phyloP scores from a whole-genome alignment of 106 monocot genomes.

The Hemerocallis citrina region DNA sequence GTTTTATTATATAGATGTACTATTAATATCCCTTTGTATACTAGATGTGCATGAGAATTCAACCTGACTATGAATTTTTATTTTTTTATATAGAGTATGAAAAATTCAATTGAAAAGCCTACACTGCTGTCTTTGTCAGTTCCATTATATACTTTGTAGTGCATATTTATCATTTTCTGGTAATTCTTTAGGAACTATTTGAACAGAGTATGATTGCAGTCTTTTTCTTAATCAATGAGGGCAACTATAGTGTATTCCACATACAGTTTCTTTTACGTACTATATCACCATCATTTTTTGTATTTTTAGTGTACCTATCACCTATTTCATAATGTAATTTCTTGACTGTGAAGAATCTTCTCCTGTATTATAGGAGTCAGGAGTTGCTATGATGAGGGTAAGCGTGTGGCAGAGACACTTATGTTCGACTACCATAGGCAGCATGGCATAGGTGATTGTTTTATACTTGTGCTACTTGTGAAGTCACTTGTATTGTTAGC shows the following conservation, averaged over 20 bases:
- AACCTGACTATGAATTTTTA: not conserved
- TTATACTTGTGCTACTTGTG: too few species aligned
- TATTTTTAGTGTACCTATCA: not conserved
- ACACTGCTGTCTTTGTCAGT: too few species aligned
- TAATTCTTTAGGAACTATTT: too few species aligned
- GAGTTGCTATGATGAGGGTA: conserved; percentile 45
- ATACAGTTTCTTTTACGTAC: too few species aligned
- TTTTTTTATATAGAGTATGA: not conserved
- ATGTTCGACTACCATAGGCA: conserved; percentile 45
- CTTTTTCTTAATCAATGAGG: too few species aligned
- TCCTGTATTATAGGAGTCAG: conserved; percentile 18
- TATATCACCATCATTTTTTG: too few species aligned
- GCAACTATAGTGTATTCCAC: too few species aligned
- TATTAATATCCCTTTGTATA: not conserved
- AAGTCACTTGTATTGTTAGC: not conserved
- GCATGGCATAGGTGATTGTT: conserved; percentile 31
- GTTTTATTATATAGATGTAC: too few species aligned
- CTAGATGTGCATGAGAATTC: not conserved
- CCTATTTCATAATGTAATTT: not conserved
- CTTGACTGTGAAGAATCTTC: not conserved
- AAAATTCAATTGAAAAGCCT: too few species aligned
- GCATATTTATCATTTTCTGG: too few species aligned
- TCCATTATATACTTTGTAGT: too few species aligned
- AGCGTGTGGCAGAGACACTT: conserved; percentile 37
- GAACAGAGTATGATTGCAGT: too few species aligned